These are phyloP conservation scores for Monosporascus sp. DNA, from an alignment of 2,329 filamentous ascomycete species.

Conservation along the genomic window DNA sequence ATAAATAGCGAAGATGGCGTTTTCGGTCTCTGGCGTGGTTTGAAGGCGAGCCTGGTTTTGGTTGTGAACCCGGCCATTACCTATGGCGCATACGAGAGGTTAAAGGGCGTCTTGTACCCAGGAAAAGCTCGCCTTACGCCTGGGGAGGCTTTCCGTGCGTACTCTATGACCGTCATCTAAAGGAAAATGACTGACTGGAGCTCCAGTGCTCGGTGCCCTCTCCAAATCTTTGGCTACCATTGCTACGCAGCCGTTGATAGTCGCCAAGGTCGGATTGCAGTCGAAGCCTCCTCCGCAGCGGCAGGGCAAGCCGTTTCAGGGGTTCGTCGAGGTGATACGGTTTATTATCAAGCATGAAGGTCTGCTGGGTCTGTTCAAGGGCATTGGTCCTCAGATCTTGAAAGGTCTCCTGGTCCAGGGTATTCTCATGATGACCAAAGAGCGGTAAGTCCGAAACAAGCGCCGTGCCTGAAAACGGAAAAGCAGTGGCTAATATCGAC, in stretches of 20 bases:
- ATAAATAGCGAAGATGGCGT: constrained; percentile 85
- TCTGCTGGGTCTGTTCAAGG: constrained; percentile 81
- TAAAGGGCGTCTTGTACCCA: constrained; percentile 73
- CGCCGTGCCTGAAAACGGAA: not conserved
- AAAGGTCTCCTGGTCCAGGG: constrained; percentile 94
- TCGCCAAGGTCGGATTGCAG: constrained; percentile 94
- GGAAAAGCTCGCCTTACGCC: constrained; percentile 70
- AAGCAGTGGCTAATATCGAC: constrained; percentile 5
- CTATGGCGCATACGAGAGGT: constrained; percentile 90
- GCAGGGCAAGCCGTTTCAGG: constrained; percentile 86
- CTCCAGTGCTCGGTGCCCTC: constrained; percentile 76
- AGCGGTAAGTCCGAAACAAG: constrained; percentile 55
- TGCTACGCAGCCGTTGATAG: constrained; percentile 88
- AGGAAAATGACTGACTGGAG: constrained; percentile 7
- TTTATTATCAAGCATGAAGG: constrained; percentile 93
- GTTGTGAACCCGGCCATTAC: constrained; percentile 97
- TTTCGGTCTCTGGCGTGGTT: constrained; percentile 83
- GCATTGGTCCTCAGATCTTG: constrained; percentile 86
- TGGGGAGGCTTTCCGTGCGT: constrained; percentile 87
- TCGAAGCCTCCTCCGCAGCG: constrained; percentile 82
- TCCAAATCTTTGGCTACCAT: constrained; percentile 92
- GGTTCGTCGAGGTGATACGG: constrained; percentile 88
- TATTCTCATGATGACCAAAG: constrained; percentile 98
- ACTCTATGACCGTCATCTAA: not conserved
- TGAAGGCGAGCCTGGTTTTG: constrained; percentile 92